These are phyloP conservation scores for Cryptococcus sp. DNA, from an alignment of 1,284 basidiomycete genomes.

Conservation along the genomic window DNA sequence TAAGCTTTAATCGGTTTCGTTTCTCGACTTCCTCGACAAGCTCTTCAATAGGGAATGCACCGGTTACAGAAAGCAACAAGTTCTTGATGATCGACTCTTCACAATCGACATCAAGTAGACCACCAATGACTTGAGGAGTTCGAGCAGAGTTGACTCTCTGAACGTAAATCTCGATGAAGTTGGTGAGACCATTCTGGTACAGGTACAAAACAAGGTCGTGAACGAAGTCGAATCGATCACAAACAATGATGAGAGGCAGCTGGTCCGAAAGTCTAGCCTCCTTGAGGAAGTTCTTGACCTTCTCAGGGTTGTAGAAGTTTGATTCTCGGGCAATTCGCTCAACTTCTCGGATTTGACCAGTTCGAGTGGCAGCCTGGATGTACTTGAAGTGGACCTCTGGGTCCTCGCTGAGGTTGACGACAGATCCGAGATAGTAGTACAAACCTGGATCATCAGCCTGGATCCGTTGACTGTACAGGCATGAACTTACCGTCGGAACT, in stretches of 20 bases:
- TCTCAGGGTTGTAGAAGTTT: slow-evolving; percentile 97
- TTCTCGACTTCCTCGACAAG: slow-evolving; percentile 96
- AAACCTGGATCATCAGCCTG: slow-evolving; percentile 56
- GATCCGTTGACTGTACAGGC: background rate
- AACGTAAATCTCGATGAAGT: slow-evolving; percentile 99
- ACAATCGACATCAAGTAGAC: slow-evolving; percentile 95
- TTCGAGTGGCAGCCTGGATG: slow-evolving; percentile 97
- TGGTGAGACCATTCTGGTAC: slow-evolving; percentile 94
- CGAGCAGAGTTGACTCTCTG: slow-evolving; percentile 96
- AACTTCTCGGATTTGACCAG: slow-evolving; percentile 97
- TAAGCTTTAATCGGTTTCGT: slow-evolving; percentile 92
- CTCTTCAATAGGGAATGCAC: slow-evolving; percentile 96
- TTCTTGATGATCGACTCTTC: slow-evolving; percentile 95
- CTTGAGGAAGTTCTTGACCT: slow-evolving; percentile 99
- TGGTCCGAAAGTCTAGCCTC: slow-evolving; percentile 97
- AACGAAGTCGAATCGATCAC: slow-evolving; percentile 99
- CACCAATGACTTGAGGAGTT: slow-evolving; percentile 98
- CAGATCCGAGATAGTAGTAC: slow-evolving; percentile 95
- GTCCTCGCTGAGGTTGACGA: slow-evolving; percentile 95
- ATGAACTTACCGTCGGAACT: slow-evolving; percentile 72
- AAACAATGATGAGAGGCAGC: slow-evolving; percentile 98
- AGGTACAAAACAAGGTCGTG: slow-evolving; percentile 98
- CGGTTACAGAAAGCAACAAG: slow-evolving; percentile 86
- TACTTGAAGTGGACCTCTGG: slow-evolving; percentile 99
- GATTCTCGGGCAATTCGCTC: slow-evolving; percentile 98